Evolutionary conservation across 257 asterid species (phyloP).

Genomic region (Ophiorrhiza pumila): DNA sequence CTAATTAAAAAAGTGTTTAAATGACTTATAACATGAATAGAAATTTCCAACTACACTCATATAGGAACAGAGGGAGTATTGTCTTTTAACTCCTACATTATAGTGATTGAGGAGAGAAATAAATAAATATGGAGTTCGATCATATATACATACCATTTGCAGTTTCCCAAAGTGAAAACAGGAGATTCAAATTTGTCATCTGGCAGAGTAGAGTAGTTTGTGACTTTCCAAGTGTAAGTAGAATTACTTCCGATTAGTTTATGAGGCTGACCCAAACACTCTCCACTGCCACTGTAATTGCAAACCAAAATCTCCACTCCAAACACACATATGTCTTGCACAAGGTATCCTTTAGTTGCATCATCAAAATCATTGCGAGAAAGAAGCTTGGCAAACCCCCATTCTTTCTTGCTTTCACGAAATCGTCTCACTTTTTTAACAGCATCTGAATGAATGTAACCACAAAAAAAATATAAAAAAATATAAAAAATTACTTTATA

Average conservation of each 20-base stretch:
- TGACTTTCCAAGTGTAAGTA: slow-evolving; percentile 2
- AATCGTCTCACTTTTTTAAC: neutral
- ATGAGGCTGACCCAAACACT: neutral
- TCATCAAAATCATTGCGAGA: slow-evolving; percentile 6
- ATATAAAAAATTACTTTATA: neutral
- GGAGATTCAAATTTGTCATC: neutral
- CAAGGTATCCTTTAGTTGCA: slow-evolving; percentile 7
- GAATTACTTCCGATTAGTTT: no score
- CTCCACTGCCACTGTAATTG: neutral
- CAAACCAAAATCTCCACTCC: slow-evolving; percentile 12
- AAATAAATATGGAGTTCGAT: neutral
- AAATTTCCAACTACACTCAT: no score
- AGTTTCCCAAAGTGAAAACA: neutral
- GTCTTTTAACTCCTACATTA: no score
- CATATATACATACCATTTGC: slow-evolving; percentile 1
- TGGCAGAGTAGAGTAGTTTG: neutral
- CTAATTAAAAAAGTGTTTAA: no score
- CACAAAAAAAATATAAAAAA: neutral
- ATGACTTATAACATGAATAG: no score
- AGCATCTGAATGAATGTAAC: no score
- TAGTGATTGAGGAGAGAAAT: no score
- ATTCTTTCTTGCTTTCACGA: neutral
- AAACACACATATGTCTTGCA: slow-evolving; percentile 15
- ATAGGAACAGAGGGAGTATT: no score
- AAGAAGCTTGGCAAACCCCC: slow-evolving; percentile 5